A percentile compares a stretch with the other conserved stretches of the same genome.
phyloP scores from a whole-genome alignment of 331 rosid species.

The Malus hybrid region DNA sequence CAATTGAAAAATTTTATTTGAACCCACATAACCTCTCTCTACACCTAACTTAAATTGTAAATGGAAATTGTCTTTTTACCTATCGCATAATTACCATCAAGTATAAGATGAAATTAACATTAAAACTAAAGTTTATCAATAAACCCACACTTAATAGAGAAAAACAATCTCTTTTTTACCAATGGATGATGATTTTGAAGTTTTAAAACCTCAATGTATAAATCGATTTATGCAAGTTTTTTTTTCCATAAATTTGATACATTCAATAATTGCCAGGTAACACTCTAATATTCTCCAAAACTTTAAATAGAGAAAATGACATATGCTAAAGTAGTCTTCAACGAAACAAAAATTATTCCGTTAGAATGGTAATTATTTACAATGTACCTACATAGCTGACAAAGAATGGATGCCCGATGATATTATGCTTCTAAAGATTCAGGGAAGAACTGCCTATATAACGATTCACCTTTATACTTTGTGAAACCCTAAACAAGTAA shows the following conservation, averaged over 20 bases:
- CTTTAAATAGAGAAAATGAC: background rate
- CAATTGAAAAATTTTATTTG: too few relatives aligned
- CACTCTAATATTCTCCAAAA: background rate
- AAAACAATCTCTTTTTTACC: too few relatives aligned
- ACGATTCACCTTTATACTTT: conserved; percentile 61
- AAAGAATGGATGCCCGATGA: conserved; percentile 73
- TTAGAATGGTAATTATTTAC: background rate
- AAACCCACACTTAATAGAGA: too few relatives aligned
- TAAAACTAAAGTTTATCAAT: too few relatives aligned
- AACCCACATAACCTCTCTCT: too few relatives aligned
- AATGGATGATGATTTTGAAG: too few relatives aligned
- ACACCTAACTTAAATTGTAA: too few relatives aligned
- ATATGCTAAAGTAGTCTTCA: background rate
- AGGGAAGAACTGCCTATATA: conserved; percentile 58
- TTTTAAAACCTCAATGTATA: too few relatives aligned
- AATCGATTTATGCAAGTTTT: too few relatives aligned
- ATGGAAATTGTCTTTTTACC: too few relatives aligned
- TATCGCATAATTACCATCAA: too few relatives aligned
- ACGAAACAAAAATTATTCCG: background rate
- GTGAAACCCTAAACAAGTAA: conserved; percentile 63
- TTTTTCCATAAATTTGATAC: background rate
- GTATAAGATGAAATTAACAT: too few relatives aligned
- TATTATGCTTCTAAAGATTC: conserved; percentile 69
- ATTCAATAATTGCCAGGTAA: background rate
- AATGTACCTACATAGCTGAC: conserved; percentile 68